These are phyloP conservation scores for Pleurotus pulmonarius DNA, from an alignment of 768 basidiomycete genomes.

Conservation along the genomic window DNA sequence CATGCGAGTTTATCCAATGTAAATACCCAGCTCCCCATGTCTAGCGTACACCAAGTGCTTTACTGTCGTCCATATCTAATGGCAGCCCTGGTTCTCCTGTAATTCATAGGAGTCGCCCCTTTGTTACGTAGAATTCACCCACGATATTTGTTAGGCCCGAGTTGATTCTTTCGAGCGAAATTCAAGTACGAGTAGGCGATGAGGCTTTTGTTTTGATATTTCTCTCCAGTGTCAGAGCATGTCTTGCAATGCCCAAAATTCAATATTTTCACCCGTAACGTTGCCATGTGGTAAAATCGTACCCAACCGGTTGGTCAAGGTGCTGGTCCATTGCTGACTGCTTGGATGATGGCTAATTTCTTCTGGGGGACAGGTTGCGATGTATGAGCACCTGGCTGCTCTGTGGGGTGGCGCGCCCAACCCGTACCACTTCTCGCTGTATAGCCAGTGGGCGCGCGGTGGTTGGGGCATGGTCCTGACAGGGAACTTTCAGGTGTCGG, in stretches of 20 bases:
- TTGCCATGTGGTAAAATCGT: slow-evolving; percentile 41
- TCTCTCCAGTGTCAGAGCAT: not conserved
- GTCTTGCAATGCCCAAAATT: not conserved
- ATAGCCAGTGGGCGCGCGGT: slow-evolving; percentile 69
- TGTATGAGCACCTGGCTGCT: slow-evolving; percentile 80
- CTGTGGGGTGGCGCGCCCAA: slow-evolving; percentile 74
- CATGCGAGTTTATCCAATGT: not conserved
- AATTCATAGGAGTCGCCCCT: too few species aligned
- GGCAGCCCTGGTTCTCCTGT: too few species aligned
- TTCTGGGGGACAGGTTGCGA: slow-evolving; percentile 56
- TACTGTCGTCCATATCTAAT: too few species aligned
- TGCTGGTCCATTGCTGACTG: slow-evolving; percentile 15
- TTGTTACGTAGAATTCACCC: too few species aligned
- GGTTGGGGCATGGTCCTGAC: slow-evolving; percentile 89
- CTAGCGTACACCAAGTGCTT: too few species aligned
- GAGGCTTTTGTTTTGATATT: not conserved
- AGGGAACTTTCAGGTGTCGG: slow-evolving; percentile 75
- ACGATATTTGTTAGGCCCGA: too few species aligned
- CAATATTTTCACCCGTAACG: slow-evolving; percentile 19
- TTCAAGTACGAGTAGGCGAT: too few species aligned
- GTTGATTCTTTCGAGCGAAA: too few species aligned
- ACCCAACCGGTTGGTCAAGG: slow-evolving; percentile 53
- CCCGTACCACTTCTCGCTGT: slow-evolving; percentile 55
- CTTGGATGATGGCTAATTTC: not conserved
- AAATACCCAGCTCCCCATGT: not conserved